Evolutionary conservation across 805 yeast species (phyloP), one percentile per base, ranked within the genome.

Genomic region (Schwanniomyces sp.): DNA sequence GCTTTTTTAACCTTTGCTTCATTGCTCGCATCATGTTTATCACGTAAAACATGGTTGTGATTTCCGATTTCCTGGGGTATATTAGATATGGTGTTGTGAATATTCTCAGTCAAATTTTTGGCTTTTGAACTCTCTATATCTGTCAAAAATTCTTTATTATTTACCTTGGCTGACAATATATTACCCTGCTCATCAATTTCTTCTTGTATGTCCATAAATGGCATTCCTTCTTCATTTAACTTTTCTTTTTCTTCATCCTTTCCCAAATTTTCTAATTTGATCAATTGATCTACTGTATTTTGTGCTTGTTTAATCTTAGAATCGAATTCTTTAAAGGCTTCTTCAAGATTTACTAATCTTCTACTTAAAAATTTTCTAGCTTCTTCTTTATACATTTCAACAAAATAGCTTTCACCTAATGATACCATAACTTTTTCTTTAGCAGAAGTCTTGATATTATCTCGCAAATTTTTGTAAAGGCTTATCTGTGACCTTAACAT

Each of bases 191-290:
- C 96, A 63, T 91, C 96, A 34, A 91, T 64, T 45, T 62, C 67
- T 59, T 91, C 97, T 45, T 84, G 75, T 18, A 91, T 91, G 48
- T 91, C 97, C 82, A 90, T 81, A 21, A 88, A 70, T 0, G 89
- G 91, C 2, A 84, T 56, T 1, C 75, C 81, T 12, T 78, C 83
- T 3, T 70, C 80, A 18, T 69, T 68, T 7, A 55, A 46, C 17
- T 52, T 49, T 7, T 46, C 47, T 2, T 49, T 43, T 18, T 49
- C 49, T 25, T 49, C 34, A 36, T 21, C 26, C 10, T 18, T 17
- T 34, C 32, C 36, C 40, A 17, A 41, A 26, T 26, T 51, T 43
- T 34, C 47, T 40, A 40, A 54, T 32, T n/a, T 50, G 45, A 24
- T 42, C 24, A 41, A 76, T 47, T 72, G 65, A 11, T 58, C 56